Evolutionary conservation across 192 early-diverging fungal species (phyloP), one percentile per base, ranked within the genome.

Genomic region (Entomortierella parvispora): DNA sequence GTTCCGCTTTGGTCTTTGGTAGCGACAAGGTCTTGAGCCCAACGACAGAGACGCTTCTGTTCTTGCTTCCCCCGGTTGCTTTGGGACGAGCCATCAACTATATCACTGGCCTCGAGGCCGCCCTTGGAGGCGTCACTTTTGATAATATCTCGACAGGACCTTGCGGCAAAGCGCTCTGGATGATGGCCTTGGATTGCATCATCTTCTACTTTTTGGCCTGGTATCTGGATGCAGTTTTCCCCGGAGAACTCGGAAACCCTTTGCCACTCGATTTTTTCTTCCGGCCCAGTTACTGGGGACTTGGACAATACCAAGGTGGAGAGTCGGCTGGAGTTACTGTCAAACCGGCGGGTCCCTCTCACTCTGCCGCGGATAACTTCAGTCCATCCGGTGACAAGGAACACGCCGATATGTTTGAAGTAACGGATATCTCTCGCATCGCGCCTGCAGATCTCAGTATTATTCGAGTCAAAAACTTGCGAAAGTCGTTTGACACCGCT

Each of bases 161-260:
- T 18, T 60, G 66, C 49, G 71, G 53, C 8, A 80, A 65, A 17
- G 60, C 68, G 0, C 28, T 79, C 18, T 72, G 63, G 58, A 79
- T 82, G 75, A 37, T 82, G 81, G 65, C 65, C 1, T 15, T 67
- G 2, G 75, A 81, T n/a, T 57, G 57, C 42, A 32, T 81, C 25
- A 43, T 84, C 11, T 86, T 76, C 47, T 52, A 74, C 53, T 68
- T 74, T 29, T 55, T 86, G 34, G 83, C 75, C 11, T 86, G 84
- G 84, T 86, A 86, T 59, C 56, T 82, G n/a, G 69, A 78, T 48
- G 57, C 79, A 0, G 62, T 86, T 28, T 65, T 86, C 53, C 84
- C 84, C 6, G 70, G 64, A 17, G 62, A 81, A 58, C 65, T 37
- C 28, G 69, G 81, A 15, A 55, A 65, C 49, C 46, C 82, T 2